phyloP scores from a whole-genome alignment of 2,329 filamentous ascomycete genomes.

The Plenodomus tracheiphilus region DNA sequence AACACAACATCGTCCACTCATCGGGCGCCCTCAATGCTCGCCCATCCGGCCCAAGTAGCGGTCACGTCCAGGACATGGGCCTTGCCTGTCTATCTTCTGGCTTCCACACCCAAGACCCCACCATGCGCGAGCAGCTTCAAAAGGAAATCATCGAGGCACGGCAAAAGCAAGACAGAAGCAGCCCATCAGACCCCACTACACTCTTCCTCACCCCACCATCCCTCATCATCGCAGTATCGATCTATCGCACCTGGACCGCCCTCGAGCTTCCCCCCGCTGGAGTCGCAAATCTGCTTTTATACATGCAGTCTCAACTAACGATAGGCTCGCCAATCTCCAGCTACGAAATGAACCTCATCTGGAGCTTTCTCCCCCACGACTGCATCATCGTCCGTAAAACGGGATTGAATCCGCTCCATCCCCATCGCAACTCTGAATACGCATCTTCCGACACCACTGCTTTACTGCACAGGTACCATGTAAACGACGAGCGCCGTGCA shows the following conservation, averaged over 20 bases:
- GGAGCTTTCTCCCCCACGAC: conserved; percentile 15
- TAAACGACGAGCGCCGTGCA: background rate
- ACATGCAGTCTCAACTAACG: conserved; percentile 19
- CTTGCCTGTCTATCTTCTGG: conserved; percentile 82
- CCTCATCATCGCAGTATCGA: conserved; percentile 12
- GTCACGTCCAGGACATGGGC: conserved; percentile 86
- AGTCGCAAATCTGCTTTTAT: conserved; percentile 12
- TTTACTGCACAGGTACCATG: conserved; percentile 14
- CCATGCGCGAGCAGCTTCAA: conserved; percentile 93
- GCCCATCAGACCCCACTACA: conserved; percentile 21
- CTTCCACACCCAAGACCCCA: conserved; percentile 45
- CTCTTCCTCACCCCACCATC: conserved; percentile 8
- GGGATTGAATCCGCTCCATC: conserved; percentile 19
- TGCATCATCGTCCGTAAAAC: conserved; percentile 14
- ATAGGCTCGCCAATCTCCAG: conserved; percentile 8
- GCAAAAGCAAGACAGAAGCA: conserved; percentile 73
- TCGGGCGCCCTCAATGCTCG: conserved; percentile 61
- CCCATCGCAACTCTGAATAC: conserved; percentile 11
- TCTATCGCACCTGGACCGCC: conserved; percentile 24
- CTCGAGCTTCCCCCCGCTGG: conserved; percentile 22
- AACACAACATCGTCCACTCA: conserved; percentile 56
- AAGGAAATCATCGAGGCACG: conserved; percentile 92
- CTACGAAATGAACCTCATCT: conserved; percentile 18
- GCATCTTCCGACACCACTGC: conserved; percentile 3
- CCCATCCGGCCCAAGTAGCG: conserved; percentile 70